These are phyloP conservation scores for Lagenidium sp. DNA, from an alignment of 352 stramenopile species.

Conservation along the genomic window DNA sequence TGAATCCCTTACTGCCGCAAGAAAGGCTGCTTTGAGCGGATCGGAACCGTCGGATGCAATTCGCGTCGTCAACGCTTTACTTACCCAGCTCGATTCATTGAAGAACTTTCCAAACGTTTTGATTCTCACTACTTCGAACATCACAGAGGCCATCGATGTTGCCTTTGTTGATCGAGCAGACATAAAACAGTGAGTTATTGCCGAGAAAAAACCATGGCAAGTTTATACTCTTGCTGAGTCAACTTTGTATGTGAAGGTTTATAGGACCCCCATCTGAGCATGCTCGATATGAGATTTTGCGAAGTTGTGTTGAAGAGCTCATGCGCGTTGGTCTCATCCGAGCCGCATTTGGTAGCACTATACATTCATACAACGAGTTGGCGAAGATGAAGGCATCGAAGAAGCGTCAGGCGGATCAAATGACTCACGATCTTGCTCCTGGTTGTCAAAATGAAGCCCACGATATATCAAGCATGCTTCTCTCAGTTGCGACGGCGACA, in stretches of 20 bases:
- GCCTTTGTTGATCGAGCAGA: conserved; percentile 92
- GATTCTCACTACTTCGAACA: conserved; percentile 91
- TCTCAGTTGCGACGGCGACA: conserved; percentile 24
- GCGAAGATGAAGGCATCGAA: conserved; percentile 13
- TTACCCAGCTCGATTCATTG: conserved; percentile 86
- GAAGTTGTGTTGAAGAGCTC: conserved; percentile 78
- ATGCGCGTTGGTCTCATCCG: conserved; percentile 57
- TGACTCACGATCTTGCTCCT: conserved; percentile 5
- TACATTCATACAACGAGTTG: conserved; percentile 23
- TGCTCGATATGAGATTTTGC: conserved; percentile 80
- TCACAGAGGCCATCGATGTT: conserved; percentile 87
- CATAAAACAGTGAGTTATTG: conserved; percentile 77
- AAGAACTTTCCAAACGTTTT: conserved; percentile 85
- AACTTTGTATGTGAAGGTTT: conserved; percentile 21
- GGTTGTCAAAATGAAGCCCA: background rate
- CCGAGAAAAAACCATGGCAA: too few relatives aligned
- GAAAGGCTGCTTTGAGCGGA: conserved; percentile 54
- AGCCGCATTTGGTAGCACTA: background rate
- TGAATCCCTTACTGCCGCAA: conserved; percentile 83
- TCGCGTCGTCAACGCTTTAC: conserved; percentile 87
- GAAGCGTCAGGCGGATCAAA: conserved; percentile 36
- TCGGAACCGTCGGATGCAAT: conserved; percentile 89
- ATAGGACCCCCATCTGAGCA: conserved; percentile 47
- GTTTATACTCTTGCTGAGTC: too few relatives aligned
- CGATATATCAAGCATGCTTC: conserved; percentile 11